Conservation (phyloP, 148 eudicot genomes). For the Arctostaphylos glauca region DNA sequence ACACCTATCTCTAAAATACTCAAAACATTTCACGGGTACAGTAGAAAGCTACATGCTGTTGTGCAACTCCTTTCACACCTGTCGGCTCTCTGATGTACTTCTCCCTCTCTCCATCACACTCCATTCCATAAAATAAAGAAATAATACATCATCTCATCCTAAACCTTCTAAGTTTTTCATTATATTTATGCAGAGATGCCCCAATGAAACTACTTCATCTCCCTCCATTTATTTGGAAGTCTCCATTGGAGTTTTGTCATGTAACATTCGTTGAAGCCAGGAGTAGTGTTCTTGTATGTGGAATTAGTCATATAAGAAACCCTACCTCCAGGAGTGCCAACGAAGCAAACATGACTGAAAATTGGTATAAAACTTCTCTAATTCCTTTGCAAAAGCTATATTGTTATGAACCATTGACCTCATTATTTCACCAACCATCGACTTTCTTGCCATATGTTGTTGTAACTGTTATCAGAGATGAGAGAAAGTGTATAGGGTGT, state of each 20-base stretch:
- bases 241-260: background rate
- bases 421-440: background rate
- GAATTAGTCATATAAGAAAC: background rate
- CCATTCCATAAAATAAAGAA: background rate
- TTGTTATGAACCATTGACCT: background rate
- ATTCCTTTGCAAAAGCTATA: background rate
- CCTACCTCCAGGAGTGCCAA: background rate
- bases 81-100: too few relatives aligned
- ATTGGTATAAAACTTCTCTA: background rate
- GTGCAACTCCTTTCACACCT: too few relatives aligned
- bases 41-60: too few relatives aligned
- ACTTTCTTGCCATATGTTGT: background rate
- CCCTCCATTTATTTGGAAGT: background rate
- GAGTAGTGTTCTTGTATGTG: background rate
- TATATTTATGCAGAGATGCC: background rate
- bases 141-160: background rate
- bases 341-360: background rate
- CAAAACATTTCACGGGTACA: too few relatives aligned
- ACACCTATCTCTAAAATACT: too few relatives aligned
- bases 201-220: background rate
- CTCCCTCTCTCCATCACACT: slow-evolving; percentile 4
- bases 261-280: background rate
- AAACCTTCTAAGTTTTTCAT: background rate
- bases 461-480: too few relatives aligned
- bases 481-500: too few relatives aligned